These are phyloP conservation scores for Boletus smithii DNA, from an alignment of 1,284 basidiomycete species.

Conservation along the genomic window DNA sequence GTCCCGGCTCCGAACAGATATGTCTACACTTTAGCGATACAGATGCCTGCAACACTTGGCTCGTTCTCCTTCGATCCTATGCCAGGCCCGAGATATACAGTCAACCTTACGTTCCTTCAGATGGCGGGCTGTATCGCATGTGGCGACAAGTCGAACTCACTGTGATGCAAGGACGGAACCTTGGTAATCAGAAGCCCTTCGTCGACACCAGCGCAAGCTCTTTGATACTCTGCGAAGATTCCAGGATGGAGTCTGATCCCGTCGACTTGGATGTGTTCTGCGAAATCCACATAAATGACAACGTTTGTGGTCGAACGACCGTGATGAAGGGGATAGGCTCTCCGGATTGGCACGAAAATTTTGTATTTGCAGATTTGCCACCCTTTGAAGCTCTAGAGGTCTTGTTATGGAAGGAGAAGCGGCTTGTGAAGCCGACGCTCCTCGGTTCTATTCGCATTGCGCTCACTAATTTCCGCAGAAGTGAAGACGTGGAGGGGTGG, in stretches of 20 bases:
- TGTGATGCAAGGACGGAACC: slow-evolving; percentile 65
- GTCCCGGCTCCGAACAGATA: slow-evolving; percentile 57
- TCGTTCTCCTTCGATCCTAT: slow-evolving; percentile 71
- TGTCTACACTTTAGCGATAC: slow-evolving; percentile 63
- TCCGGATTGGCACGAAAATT: slow-evolving; percentile 76
- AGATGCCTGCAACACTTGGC: slow-evolving; percentile 65
- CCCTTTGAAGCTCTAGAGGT: slow-evolving; percentile 67
- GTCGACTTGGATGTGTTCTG: slow-evolving; percentile 67
- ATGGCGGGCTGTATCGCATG: slow-evolving; percentile 77
- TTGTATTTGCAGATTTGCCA: slow-evolving; percentile 68
- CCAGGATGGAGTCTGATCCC: slow-evolving; percentile 45
- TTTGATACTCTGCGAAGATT: slow-evolving; percentile 33
- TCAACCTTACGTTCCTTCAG: slow-evolving; percentile 48
- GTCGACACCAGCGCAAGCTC: slow-evolving; percentile 24
- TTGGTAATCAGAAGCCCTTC: slow-evolving; percentile 47
- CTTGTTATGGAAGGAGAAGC: slow-evolving; percentile 64
- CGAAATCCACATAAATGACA: slow-evolving; percentile 63
- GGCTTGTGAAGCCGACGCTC: slow-evolving; percentile 48
- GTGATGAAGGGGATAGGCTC: slow-evolving; percentile 61
- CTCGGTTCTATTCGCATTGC: slow-evolving; percentile 65
- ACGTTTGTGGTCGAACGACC: slow-evolving; percentile 67
- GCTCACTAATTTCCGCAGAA: slow-evolving; percentile 66
- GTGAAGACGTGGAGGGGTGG: slow-evolving; percentile 76
- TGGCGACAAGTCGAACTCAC: slow-evolving; percentile 76
- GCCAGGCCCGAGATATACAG: slow-evolving; percentile 76